Conservation (phyloP, 371 early-diverging fungal species). For the Umbelopsis sp. region DNA sequence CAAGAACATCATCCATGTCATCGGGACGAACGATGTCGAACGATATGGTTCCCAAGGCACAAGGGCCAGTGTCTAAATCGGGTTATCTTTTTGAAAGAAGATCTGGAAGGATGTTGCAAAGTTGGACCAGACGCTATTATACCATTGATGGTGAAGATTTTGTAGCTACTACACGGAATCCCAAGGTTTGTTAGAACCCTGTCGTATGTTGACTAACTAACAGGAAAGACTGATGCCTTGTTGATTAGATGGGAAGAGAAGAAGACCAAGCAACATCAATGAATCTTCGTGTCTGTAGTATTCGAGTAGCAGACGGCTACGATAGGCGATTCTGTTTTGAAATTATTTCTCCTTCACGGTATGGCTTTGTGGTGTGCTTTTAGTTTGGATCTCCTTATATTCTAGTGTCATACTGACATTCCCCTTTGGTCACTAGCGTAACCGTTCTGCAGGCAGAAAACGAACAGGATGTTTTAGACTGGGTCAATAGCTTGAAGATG, state of each 20-base stretch:
- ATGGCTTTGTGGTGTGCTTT: slow-evolving; percentile 19
- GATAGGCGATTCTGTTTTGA: slow-evolving; percentile 89
- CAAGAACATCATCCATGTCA: not conserved
- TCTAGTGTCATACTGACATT: slow-evolving; percentile 1
- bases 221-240: not conserved
- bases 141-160: slow-evolving; percentile 69
- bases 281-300: slow-evolving; percentile 79
- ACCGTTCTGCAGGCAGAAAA: slow-evolving; percentile 86
- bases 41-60: slow-evolving; percentile 15
- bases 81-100: slow-evolving; percentile 81
- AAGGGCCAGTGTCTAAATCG: slow-evolving; percentile 41
- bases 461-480: slow-evolving; percentile 74
- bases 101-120: slow-evolving; percentile 68
- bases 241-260: slow-evolving; percentile 32
- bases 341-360: slow-evolving; percentile 80
- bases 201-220: not conserved
- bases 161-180: slow-evolving; percentile 51
- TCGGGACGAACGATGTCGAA: slow-evolving; percentile 8
- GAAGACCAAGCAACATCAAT: slow-evolving; percentile 49
- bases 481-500: slow-evolving; percentile 76
- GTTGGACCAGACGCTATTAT: slow-evolving; percentile 79
- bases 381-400: not conserved
- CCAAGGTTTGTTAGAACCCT: slow-evolving; percentile 39
- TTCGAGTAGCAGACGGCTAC: slow-evolving; percentile 64
- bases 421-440: slow-evolving; percentile 35